Conservation (phyloP, 495 filamentous ascomycete genomes). For the Penicillium cosmopolitanum region DNA sequence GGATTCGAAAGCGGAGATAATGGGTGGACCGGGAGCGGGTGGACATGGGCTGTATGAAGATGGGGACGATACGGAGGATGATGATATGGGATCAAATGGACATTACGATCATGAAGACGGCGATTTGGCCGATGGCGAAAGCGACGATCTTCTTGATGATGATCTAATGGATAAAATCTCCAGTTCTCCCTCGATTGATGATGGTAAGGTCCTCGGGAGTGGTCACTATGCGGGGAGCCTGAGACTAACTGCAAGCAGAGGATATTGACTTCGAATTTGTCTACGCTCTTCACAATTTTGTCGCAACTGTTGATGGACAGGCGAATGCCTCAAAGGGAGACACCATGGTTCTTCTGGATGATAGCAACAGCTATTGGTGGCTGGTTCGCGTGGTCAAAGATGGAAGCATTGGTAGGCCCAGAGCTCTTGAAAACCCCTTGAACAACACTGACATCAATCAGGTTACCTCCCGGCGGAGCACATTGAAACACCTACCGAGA, state of each 20-base stretch:
- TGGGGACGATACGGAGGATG: slow-evolving; percentile 38
- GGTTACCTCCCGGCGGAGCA: slow-evolving; percentile 97
- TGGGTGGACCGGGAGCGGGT: slow-evolving; percentile 50
- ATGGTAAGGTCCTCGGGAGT: slow-evolving; percentile 71
- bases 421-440: background rate
- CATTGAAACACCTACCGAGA: slow-evolving; percentile 97
- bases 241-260: slow-evolving; percentile 77
- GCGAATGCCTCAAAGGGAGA: slow-evolving; percentile 98
- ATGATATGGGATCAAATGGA: slow-evolving; percentile 45
- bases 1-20: slow-evolving; percentile 70
- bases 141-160: slow-evolving; percentile 80
- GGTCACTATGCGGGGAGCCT: slow-evolving; percentile 6
- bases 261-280: slow-evolving; percentile 99
- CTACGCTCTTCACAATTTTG: slow-evolving; percentile 96
- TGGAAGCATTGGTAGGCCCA: slow-evolving; percentile 83
- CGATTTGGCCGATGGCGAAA: slow-evolving; percentile 73
- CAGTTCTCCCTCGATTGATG: slow-evolving; percentile 96
- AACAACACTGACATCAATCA: slow-evolving; percentile 40
- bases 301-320: slow-evolving; percentile 96
- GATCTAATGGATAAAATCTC: slow-evolving; percentile 96
- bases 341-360: slow-evolving; percentile 99
- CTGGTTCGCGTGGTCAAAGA: slow-evolving; percentile 96
- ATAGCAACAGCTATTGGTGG: slow-evolving; percentile 99
- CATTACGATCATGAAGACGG: slow-evolving; percentile 59
- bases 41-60: slow-evolving; percentile 51